phyloP scores from a whole-genome alignment of 116 monocot genomes.

The Zostera marina region DNA sequence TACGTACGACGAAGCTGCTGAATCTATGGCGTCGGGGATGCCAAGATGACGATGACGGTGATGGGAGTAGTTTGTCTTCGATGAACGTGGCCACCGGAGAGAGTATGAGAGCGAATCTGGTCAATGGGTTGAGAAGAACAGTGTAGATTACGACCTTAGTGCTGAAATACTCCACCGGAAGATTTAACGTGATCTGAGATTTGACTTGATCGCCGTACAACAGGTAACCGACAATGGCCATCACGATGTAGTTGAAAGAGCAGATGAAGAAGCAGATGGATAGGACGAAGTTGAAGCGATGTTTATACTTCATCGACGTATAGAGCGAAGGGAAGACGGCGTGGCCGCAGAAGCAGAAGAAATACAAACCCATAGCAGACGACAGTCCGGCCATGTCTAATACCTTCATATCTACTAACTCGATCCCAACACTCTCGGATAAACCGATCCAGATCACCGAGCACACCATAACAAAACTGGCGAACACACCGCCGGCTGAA shows the following conservation, averaged over 20 bases:
- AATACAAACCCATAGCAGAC: slow-evolving; percentile 48
- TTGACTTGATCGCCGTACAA: slow-evolving; percentile 52
- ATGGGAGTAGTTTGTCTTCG: slow-evolving; percentile 30
- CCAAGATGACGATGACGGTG: too few relatives aligned
- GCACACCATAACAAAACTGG: slow-evolving; percentile 29
- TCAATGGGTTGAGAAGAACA: slow-evolving; percentile 54
- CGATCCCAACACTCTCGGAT: slow-evolving; percentile 48
- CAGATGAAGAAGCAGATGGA: slow-evolving; percentile 39
- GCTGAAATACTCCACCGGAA: slow-evolving; percentile 9
- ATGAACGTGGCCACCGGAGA: slow-evolving; percentile 45
- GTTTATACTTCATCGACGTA: slow-evolving; percentile 42
- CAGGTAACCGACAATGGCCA: slow-evolving; percentile 57
- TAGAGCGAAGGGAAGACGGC: slow-evolving; percentile 70
- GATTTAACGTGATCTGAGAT: slow-evolving; percentile 74
- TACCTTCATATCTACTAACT: slow-evolving; percentile 10
- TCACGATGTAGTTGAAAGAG: slow-evolving; percentile 44
- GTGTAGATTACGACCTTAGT: slow-evolving; percentile 65
- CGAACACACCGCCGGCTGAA: slow-evolving; percentile 48
- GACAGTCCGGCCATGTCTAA: slow-evolving; percentile 37
- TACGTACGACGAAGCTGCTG: slow-evolving; percentile 22
- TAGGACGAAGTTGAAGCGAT: slow-evolving; percentile 48
- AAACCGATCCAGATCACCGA: slow-evolving; percentile 42
- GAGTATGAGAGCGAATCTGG: slow-evolving; percentile 53
- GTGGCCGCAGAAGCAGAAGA: slow-evolving; percentile 76
- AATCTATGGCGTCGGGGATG: not conserved